Base-by-base conservation (phyloP, 352 stramenopile species). In the Phytophthora pistaciae region DNA sequence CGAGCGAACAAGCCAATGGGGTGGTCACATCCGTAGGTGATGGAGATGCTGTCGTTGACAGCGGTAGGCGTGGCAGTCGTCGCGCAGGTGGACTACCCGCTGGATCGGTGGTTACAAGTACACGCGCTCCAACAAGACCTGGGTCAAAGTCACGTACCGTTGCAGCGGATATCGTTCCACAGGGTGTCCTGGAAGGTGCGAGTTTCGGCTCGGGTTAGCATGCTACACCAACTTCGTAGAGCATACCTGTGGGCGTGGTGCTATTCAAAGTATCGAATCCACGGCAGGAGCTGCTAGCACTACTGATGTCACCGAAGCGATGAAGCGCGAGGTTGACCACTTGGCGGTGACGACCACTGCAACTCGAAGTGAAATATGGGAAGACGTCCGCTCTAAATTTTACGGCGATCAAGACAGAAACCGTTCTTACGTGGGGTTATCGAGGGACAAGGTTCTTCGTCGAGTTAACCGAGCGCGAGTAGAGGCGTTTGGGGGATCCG, bases 401-500 rank as follows among this genome's bases (percentile, higher is more conserved):
- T 54, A 54, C 46, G 20, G 46, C 7, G 3, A 8, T 13, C 3
- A 10, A 14, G 29, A 27, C 25, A 3, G 6, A 42, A 58, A 21
- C 16, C 5, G 53, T 16, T 16, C n/a, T 21, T 44, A 42, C 11
- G 18, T 23, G 16, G 53, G 53, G 3, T 25, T 58, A 16, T 25
- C 18, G 23, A 25, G 36, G 11, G 36, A 60, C 5, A 23, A 52
- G 2, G 55, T 60, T 5, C 18, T 60, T 29, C 20, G 55, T 20
- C 55, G 33, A 8, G 55, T 50, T 1, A 60, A 60, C 13, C 55
- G 33, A 20, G 33, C 21, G 1, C 31, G 55, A 11, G 36, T 33
- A 10, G 55, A 50, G 8, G 55, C 33, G n/a, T 60, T 60, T 60
- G 55, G 55, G 2, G 55, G 55, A 20, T 60, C 55, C 7, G 33